phyloP scores from a whole-genome alignment of 73 alveolate genomes.

The Durusdinium trenchii region DNA sequence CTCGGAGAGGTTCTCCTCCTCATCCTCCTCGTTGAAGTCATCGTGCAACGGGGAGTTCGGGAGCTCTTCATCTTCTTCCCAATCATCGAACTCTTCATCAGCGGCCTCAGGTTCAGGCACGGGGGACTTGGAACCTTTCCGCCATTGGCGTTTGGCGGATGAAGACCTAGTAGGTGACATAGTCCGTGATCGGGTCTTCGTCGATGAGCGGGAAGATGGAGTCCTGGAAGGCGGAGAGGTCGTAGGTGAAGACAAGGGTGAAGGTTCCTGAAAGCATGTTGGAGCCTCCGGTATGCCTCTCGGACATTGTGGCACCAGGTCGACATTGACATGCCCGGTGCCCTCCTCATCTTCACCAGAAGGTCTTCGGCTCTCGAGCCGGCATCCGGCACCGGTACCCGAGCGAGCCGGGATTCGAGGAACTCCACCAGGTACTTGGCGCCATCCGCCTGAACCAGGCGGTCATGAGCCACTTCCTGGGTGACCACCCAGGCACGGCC shows the following conservation, averaged over 20 bases:
- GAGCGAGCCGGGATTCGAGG: neutral
- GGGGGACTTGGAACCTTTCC: neutral
- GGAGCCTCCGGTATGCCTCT: neutral
- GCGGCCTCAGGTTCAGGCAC: conserved; percentile 29
- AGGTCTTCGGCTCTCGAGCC: conserved; percentile 13
- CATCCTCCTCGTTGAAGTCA: neutral
- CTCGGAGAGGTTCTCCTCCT: neutral
- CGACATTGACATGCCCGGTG: neutral
- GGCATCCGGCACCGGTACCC: conserved; percentile 15
- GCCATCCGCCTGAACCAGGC: neutral
- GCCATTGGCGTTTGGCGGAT: no score
- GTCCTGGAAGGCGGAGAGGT: neutral
- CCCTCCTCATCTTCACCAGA: neutral
- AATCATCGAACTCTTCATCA: neutral
- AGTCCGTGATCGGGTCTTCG: neutral
- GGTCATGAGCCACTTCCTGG: neutral
- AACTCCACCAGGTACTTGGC: conserved; percentile 25
- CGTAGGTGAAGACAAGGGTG: neutral
- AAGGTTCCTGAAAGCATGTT: neutral
- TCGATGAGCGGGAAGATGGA: neutral
- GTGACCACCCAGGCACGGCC: neutral
- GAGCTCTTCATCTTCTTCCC: no score
- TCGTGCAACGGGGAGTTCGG: no score
- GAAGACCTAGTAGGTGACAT: no score
- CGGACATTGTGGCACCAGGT: conserved; percentile 33